phyloP scores from a whole-genome alignment of 176 grass and related monocot species.

The Puccinellia tenuiflora region DNA sequence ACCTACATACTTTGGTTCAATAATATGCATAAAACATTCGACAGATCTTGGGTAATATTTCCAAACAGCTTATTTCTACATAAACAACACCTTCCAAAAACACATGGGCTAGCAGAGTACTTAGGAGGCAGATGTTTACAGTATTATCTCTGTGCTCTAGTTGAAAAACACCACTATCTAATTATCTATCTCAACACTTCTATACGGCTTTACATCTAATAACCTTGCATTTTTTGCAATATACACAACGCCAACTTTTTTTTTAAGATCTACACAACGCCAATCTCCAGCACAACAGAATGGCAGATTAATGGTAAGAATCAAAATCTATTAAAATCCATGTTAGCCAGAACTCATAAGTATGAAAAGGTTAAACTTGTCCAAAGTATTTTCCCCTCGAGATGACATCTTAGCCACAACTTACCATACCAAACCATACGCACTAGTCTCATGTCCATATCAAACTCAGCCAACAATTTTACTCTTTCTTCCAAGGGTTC shows the following conservation, averaged over 20 bases:
- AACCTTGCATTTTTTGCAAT: not conserved
- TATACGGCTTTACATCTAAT: not conserved
- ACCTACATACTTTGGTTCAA: not conserved
- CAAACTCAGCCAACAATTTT: not conserved
- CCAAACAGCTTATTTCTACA: not conserved
- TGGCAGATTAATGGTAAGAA: not conserved
- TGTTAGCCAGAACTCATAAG: not conserved
- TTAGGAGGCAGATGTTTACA: not conserved
- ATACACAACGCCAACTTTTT: not conserved
- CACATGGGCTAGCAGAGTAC: not conserved
- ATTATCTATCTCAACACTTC: not conserved
- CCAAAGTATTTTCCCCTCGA: not conserved
- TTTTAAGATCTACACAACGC: not conserved
- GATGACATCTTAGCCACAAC: not conserved
- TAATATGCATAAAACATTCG: not conserved
- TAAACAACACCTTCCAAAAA: not conserved
- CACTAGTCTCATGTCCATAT: not conserved
- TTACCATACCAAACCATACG: not conserved
- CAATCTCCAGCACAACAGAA: not conserved
- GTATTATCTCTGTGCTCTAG: not conserved
- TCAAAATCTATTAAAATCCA: not conserved
- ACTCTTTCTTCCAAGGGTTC: not conserved
- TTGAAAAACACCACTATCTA: not conserved
- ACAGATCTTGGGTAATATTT: not conserved
- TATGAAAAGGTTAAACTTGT: not conserved